phyloP scores from a whole-genome alignment of 768 basidiomycete species.

The Termitomyces sp. region DNA sequence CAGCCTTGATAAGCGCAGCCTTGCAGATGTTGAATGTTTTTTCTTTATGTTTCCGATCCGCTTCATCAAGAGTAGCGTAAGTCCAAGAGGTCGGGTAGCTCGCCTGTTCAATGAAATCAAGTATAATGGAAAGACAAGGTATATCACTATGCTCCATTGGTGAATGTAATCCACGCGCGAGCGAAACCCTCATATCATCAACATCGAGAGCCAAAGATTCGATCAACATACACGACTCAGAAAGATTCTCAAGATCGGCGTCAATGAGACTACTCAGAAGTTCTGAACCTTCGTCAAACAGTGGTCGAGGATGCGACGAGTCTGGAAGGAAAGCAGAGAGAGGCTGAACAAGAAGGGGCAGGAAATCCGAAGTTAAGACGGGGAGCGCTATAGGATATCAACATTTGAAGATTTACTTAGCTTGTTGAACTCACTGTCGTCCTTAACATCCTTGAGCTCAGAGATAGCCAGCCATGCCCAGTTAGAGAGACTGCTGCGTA shows the following conservation, averaged over 20 bases:
- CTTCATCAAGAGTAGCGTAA: conserved; percentile 34
- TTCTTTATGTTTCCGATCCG: conserved; percentile 52
- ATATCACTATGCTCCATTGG: conserved; percentile 50
- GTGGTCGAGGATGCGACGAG: conserved; percentile 26
- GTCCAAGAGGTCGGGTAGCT: conserved; percentile 65
- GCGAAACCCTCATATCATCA: conserved; percentile 65
- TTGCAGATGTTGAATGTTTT: conserved; percentile 79
- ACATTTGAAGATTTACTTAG: not conserved
- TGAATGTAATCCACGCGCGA: conserved; percentile 61
- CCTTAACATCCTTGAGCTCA: conserved; percentile 66
- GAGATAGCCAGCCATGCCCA: conserved; percentile 79
- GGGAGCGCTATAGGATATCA: conserved; percentile 35
- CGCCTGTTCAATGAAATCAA: conserved; percentile 72
- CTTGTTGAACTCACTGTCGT: conserved; percentile 46
- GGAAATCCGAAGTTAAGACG: conserved; percentile 54
- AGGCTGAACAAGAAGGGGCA: conserved; percentile 56
- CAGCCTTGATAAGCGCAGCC: conserved; percentile 76
- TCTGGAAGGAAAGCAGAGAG: conserved; percentile 56
- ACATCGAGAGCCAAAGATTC: conserved; percentile 77
- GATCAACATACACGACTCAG: conserved; percentile 68
- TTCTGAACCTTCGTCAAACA: conserved; percentile 33
- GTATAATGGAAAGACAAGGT: conserved; percentile 54
- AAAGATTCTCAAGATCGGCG: conserved; percentile 66
- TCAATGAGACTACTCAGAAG: conserved; percentile 43
- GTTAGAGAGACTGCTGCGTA: conserved; percentile 57